A percentile compares a stretch with the other conserved stretches of the same genome.
These are phyloP conservation scores for Capillidium rhysosporum DNA, from an alignment of 371 early-diverging fungal genomes.

Conservation along the genomic window DNA sequence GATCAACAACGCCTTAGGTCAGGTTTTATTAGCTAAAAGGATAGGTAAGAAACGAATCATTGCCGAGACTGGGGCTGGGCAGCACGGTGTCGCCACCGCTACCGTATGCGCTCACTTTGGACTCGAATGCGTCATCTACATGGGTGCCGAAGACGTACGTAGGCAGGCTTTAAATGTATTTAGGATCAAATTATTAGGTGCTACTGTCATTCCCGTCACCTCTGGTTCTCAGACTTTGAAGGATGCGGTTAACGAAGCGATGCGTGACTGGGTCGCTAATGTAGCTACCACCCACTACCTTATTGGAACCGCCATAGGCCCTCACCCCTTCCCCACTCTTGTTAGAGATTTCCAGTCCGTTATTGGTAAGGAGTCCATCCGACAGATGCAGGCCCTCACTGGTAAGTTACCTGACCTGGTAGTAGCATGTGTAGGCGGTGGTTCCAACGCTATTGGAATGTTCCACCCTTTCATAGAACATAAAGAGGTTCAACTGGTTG, in stretches of 20 bases:
- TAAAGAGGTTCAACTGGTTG: constrained; percentile 56
- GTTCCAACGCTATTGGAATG: constrained; percentile 91
- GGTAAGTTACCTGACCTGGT: constrained; percentile 80
- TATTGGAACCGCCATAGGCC: constrained; percentile 90
- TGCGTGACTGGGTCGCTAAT: constrained; percentile 97
- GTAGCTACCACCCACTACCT: constrained; percentile 84
- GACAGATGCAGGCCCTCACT: constrained; percentile 56
- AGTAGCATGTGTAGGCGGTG: constrained; percentile 92
- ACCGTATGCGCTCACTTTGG: constrained; percentile 96
- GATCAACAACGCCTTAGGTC: constrained; percentile 95
- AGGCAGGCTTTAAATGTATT: constrained; percentile 92
- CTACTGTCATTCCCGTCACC: constrained; percentile 69
- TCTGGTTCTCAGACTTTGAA: constrained; percentile 72
- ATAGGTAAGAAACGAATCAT: constrained; percentile 92
- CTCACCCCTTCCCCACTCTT: constrained; percentile 86
- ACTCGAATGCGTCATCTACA: constrained; percentile 85
- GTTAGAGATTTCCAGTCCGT: constrained; percentile 94
- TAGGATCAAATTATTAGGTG: constrained; percentile 86
- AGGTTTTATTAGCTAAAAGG: constrained; percentile 78
- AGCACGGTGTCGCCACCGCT: constrained; percentile 96
- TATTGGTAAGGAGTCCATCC: constrained; percentile 69
- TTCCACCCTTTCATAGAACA: constrained; percentile 87
- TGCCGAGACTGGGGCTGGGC: constrained; percentile 97
- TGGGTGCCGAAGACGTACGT: constrained; percentile 90
- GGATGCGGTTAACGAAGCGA: constrained; percentile 95